phyloP scores from a whole-genome alignment of 78 protist genomes.

The Dictyostelium firmibasis region DNA sequence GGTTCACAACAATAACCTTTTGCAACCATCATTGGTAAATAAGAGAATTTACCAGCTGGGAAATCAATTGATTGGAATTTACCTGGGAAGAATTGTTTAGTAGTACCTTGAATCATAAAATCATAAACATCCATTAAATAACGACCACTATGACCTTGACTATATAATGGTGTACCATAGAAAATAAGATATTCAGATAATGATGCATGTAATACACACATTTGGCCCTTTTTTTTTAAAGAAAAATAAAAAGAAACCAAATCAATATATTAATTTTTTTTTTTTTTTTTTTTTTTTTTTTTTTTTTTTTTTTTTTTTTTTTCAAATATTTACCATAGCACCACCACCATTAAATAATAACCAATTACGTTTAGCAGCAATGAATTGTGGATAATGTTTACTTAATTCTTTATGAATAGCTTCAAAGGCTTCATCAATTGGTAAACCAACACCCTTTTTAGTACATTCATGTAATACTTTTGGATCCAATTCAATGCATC shows the following conservation, averaged over 20 bases:
- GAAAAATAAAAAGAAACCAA: too few relatives aligned
- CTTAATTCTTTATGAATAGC: conserved; percentile 33
- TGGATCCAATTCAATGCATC: conserved; percentile 43
- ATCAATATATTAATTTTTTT: too few relatives aligned
- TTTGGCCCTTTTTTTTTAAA: conserved; percentile 24
- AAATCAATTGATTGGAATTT: conserved; percentile 39
- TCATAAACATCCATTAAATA: conserved; percentile 78
- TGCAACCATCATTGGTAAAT: conserved; percentile 48
- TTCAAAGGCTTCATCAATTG: conserved; percentile 64
- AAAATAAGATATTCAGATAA: conserved; percentile 81
- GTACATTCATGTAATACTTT: conserved; percentile 57
- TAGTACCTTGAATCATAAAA: conserved; percentile 78
- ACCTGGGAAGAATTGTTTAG: conserved; percentile 78
- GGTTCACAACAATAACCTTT: conserved; percentile 75
- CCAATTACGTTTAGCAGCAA: conserved; percentile 61
- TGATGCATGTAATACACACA: conserved; percentile 83
- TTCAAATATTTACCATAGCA: conserved; percentile 68
- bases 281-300: too few relatives aligned
- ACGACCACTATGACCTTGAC: conserved; percentile 77
- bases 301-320: too few relatives aligned
- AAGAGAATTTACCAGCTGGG: conserved; percentile 70
- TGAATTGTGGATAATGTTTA: conserved; percentile 65
- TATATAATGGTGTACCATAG: conserved; percentile 75
- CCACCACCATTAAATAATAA: conserved; percentile 83
- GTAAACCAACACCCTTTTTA: conserved; percentile 78